phyloP scores from a whole-genome alignment of 2,329 filamentous ascomycete species.

The Mariannaea sp. region DNA sequence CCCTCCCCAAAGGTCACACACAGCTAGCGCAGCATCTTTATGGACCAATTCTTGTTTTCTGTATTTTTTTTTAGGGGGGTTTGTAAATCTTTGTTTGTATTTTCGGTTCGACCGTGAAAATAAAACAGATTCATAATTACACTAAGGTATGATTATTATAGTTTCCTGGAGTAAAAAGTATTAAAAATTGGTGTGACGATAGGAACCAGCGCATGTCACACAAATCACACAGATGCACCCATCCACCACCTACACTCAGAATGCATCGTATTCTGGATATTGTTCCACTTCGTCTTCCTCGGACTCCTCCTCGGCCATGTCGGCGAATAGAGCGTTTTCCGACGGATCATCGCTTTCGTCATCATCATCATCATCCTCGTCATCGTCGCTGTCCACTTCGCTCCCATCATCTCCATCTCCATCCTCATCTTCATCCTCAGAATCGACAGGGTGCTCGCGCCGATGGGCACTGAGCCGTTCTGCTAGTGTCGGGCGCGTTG shows the following conservation, averaged over 20 bases:
- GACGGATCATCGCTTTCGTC: conserved; percentile 23
- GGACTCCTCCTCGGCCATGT: conserved; percentile 43
- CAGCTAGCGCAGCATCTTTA: too few species aligned
- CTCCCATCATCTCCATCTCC: conserved; percentile 15
- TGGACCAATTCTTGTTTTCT: neutral
- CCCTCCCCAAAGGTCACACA: too few species aligned
- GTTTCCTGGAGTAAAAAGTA: too few species aligned
- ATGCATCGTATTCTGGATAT: conserved; percentile 13
- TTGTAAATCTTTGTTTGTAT: too few species aligned
- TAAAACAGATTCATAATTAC: too few species aligned
- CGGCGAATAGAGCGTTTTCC: conserved; percentile 37
- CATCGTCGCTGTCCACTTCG: conserved; percentile 14
- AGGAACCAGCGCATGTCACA: neutral
- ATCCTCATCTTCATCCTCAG: conserved; percentile 9
- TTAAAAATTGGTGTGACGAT: too few species aligned
- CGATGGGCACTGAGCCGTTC: conserved; percentile 12
- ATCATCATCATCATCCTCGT: conserved; percentile 22
- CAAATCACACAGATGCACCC: too few species aligned
- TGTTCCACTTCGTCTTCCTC: conserved; percentile 24
- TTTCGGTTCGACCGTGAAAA: too few species aligned
- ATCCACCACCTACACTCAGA: too few species aligned
- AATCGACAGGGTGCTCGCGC: conserved; percentile 5
- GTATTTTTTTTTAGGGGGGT: too few species aligned
- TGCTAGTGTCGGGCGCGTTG: neutral
- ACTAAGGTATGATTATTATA: too few species aligned